Evolutionary conservation across 2,329 filamentous ascomycete genomes (phyloP).

Genomic region (Hypomyces rosellus): DNA sequence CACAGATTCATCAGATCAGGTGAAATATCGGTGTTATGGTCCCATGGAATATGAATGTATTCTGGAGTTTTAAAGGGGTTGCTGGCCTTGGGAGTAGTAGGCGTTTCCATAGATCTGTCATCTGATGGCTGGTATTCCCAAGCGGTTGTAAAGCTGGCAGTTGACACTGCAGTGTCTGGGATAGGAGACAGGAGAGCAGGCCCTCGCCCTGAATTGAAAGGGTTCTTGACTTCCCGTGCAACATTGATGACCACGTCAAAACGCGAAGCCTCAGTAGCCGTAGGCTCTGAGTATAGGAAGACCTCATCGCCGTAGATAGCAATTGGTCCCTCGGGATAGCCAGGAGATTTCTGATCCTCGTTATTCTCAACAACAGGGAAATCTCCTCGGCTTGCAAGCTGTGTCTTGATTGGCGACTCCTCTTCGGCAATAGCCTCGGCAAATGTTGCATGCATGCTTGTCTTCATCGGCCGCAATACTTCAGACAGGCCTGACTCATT

Average conservation of each 20-base stretch:
- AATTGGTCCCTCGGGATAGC: conserved; percentile 76
- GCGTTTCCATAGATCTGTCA: conserved; percentile 36
- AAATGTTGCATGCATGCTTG: conserved; percentile 29
- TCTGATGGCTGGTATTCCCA: conserved; percentile 47
- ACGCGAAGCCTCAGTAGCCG: conserved; percentile 65
- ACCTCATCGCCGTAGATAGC: conserved; percentile 75
- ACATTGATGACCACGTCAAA: conserved; percentile 85
- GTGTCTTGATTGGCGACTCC: conserved; percentile 52
- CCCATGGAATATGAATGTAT: conserved; percentile 83
- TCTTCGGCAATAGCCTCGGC: conserved; percentile 47
- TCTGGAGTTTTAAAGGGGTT: conserved; percentile 54
- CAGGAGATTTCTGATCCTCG: conserved; percentile 73
- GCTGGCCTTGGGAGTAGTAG: conserved; percentile 48
- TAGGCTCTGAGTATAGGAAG: conserved; percentile 74
- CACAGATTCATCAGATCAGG: conserved; percentile 69
- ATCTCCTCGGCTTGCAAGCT: conserved; percentile 53
- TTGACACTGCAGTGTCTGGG: conserved; percentile 51
- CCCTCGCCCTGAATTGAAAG: conserved; percentile 46
- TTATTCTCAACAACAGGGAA: conserved; percentile 64
- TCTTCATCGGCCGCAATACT: conserved; percentile 47
- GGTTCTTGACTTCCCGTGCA: conserved; percentile 73
- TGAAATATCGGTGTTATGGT: conserved; percentile 82
- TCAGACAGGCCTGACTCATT: conserved; percentile 56
- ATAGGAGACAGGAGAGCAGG: conserved; percentile 15
- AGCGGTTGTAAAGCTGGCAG: conserved; percentile 53